These are phyloP conservation scores for Coffea canephora DNA, from an alignment of 257 asterid genomes.

Conservation along the genomic window DNA sequence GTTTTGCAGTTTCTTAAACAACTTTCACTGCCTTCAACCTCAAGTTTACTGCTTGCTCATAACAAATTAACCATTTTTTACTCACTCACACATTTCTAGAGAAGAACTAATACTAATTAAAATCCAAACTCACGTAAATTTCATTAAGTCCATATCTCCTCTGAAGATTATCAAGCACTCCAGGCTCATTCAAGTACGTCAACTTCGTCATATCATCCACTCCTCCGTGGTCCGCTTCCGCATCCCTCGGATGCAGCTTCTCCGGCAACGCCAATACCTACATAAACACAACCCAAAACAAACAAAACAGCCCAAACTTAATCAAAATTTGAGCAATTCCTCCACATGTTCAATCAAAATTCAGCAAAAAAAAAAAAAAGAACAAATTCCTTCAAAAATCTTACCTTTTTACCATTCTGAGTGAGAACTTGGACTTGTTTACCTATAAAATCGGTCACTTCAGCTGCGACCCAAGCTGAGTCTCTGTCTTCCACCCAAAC, in stretches of 20 bases:
- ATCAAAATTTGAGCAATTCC: background rate
- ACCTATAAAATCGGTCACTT: conserved; percentile 61
- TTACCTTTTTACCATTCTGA: conserved; percentile 69
- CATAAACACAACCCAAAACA: background rate
- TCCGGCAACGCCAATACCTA: conserved; percentile 68
- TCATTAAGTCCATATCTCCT: conserved; percentile 88
- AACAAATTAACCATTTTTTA: background rate
- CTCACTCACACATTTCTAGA: background rate
- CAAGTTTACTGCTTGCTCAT: background rate
- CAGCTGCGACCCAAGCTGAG: conserved; percentile 78
- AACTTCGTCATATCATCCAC: conserved; percentile 97
- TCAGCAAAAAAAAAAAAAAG: background rate
- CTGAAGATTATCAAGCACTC: conserved; percentile 88
- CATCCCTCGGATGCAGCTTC: conserved; percentile 75
- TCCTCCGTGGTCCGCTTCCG: conserved; percentile 90
- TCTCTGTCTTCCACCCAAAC: conserved; percentile 89
- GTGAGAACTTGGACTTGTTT: conserved; percentile 77
- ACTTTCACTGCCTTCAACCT: conserved; percentile 2
- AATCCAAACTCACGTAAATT: conserved; percentile 62
- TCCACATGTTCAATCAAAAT: background rate
- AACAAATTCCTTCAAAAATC: background rate
- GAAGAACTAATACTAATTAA: background rate
- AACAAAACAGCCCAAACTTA: background rate
- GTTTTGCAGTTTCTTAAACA: background rate
- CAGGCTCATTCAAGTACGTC: conserved; percentile 92